Conservation (phyloP, 2,329 filamentous ascomycete genomes). For the Sarocladium brachiariae region DNA sequence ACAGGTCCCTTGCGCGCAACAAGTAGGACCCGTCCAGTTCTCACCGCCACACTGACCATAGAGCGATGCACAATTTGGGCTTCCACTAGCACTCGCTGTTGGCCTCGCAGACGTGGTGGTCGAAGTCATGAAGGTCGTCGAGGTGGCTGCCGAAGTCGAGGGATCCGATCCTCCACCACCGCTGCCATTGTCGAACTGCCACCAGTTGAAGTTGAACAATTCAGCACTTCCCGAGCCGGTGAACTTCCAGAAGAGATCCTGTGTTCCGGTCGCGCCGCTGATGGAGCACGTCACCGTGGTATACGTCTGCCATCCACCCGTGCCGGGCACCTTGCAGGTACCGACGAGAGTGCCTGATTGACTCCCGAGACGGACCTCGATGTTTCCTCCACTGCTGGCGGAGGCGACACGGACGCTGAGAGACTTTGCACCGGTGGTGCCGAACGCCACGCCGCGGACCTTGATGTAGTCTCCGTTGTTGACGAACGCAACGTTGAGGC, state of each 20-base stretch:
- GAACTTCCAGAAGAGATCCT: slow-evolving; percentile 18
- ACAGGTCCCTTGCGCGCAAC: slow-evolving; percentile 19
- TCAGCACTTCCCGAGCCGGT: slow-evolving; percentile 14
- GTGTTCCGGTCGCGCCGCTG: slow-evolving; percentile 16
- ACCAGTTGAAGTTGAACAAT: slow-evolving; percentile 21
- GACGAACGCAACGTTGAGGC: slow-evolving; percentile 19
- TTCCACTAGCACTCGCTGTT: not conserved
- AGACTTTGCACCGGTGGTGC: slow-evolving; percentile 17
- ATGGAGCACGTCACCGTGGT: slow-evolving; percentile 17
- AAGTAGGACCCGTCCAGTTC: slow-evolving; percentile 18
- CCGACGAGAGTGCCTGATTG: slow-evolving; percentile 19
- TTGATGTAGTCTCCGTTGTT: slow-evolving; percentile 26
- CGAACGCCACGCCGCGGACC: slow-evolving; percentile 24
- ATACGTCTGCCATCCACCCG: slow-evolving; percentile 21
- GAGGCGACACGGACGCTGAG: slow-evolving; percentile 21
- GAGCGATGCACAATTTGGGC: not conserved
- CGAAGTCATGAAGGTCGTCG: not conserved
- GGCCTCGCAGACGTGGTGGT: too few species aligned
- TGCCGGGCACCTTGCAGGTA: slow-evolving; percentile 20
- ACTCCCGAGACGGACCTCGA: slow-evolving; percentile 22
- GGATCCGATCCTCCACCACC: not conserved
- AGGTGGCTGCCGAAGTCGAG: not conserved
- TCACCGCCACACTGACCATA: slow-evolving; percentile 20
- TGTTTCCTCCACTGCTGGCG: slow-evolving; percentile 17
- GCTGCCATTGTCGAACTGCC: slow-evolving; percentile 16